Percentiles rank a stretch among this genome's conserved stretches.
phyloP scores from a whole-genome alignment of 768 basidiomycete genomes.

The Suillus clintonianus region DNA sequence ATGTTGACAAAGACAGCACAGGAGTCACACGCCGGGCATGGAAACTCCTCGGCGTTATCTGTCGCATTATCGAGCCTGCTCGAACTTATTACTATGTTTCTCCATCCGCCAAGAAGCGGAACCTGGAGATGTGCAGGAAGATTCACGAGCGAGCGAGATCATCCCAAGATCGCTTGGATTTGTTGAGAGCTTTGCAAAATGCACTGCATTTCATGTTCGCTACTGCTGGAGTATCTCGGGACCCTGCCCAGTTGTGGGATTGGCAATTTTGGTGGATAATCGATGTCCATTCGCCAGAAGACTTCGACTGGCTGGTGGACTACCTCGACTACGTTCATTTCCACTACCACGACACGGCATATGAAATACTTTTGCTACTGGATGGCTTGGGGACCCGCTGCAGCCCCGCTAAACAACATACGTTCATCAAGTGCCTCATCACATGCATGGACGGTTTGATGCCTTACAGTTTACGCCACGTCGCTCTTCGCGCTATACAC shows the following conservation, averaged over 20 bases:
- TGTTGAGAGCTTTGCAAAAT: background rate
- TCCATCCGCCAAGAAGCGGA: background rate
- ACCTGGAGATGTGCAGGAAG: background rate
- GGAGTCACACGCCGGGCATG: background rate
- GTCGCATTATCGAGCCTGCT: background rate
- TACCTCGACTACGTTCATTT: background rate
- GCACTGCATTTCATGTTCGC: background rate
- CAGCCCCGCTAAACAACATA: background rate
- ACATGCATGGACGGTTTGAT: background rate
- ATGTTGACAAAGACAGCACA: background rate
- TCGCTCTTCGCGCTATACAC: background rate
- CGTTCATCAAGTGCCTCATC: background rate
- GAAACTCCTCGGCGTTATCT: background rate
- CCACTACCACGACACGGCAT: background rate
- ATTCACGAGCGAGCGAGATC: background rate
- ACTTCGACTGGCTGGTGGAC: background rate
- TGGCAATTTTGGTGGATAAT: rapidly evolving
- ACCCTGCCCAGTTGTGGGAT: background rate
- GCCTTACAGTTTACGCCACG: too few relatives aligned
- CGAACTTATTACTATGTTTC: rapidly evolving
- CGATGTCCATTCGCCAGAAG: background rate
- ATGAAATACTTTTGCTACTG: background rate
- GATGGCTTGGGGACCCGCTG: background rate
- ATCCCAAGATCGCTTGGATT: background rate
- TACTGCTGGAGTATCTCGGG: background rate